phyloP scores from a whole-genome alignment of 257 asterid species.

The Solanum arcanum region DNA sequence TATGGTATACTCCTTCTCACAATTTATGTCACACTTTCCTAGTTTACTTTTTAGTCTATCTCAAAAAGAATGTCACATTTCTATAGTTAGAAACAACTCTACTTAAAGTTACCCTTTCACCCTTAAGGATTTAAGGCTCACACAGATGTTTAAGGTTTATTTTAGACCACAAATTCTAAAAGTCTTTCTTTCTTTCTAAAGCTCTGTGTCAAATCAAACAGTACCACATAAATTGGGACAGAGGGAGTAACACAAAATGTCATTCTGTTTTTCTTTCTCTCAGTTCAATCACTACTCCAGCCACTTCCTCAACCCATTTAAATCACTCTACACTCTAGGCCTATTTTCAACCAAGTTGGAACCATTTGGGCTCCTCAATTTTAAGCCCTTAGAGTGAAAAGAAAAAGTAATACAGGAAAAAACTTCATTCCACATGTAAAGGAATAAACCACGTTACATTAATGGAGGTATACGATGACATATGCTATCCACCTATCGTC shows the following conservation, averaged over 20 bases:
- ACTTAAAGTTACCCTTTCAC: neutral
- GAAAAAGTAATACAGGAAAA: neutral
- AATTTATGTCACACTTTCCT: neutral
- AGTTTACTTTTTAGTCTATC: neutral
- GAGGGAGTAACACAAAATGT: neutral
- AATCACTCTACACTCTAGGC: neutral
- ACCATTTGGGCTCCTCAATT: neutral
- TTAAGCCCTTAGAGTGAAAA: neutral
- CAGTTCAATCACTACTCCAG: neutral
- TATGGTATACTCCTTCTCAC: neutral
- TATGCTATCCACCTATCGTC: neutral
- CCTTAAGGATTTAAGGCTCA: neutral
- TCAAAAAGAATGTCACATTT: neutral
- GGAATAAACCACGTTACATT: neutral
- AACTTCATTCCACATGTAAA: neutral
- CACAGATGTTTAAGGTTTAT: neutral
- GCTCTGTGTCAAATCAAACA: neutral
- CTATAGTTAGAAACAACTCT: neutral
- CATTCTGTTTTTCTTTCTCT: neutral
- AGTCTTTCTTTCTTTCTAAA: neutral
- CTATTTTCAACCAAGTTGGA: neutral
- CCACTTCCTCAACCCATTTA: neutral
- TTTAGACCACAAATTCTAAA: neutral
- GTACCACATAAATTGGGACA: neutral
- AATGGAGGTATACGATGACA: neutral